Conservation (phyloP, 2,329 filamentous ascomycete species). For the Monosporascus ibericus region DNA sequence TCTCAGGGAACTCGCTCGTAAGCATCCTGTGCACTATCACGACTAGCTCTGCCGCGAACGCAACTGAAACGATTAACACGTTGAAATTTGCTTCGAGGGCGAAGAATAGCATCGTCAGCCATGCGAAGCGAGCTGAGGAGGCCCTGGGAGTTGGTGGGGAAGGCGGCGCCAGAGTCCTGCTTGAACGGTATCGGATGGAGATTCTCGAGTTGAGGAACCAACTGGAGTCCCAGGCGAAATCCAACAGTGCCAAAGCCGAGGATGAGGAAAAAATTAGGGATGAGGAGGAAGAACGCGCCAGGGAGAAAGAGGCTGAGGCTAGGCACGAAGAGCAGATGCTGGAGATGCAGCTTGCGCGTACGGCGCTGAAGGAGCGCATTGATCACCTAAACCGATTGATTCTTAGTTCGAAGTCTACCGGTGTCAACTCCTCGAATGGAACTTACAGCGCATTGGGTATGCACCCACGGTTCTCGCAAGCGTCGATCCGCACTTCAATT, state of each 20-base stretch:
- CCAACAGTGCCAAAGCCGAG: conserved; percentile 54
- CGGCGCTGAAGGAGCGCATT: conserved; percentile 92
- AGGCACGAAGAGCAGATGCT: conserved; percentile 96
- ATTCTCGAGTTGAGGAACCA: conserved; percentile 77
- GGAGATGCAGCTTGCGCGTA: conserved; percentile 95
- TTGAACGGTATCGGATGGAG: conserved; percentile 91
- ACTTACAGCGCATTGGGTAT: conserved; percentile 63
- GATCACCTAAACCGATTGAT: conserved; percentile 95
- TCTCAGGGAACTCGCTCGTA: conserved; percentile 89
- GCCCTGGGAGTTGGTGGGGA: conserved; percentile 76
- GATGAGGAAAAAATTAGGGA: conserved; percentile 58
- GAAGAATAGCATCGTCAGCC: conserved; percentile 96
- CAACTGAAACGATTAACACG: conserved; percentile 86
- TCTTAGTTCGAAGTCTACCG: conserved; percentile 88
- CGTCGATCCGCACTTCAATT: conserved; percentile 62
- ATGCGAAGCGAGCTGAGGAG: conserved; percentile 92
- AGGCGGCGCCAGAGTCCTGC: conserved; percentile 75
- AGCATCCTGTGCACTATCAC: conserved; percentile 97
- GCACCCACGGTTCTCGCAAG: conserved; percentile 57
- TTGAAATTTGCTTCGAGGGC: conserved; percentile 94
- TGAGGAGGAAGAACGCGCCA: conserved; percentile 64
- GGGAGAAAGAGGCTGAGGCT: conserved; percentile 74
- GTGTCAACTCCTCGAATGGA: conserved; percentile 71
- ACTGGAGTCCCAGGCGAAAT: conserved; percentile 75
- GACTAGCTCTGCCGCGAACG: conserved; percentile 65